A percentile compares a stretch with the other conserved stretches of the same genome.
phyloP scores from a whole-genome alignment of 495 filamentous ascomycete species.

The Neurospora sublineolata region DNA sequence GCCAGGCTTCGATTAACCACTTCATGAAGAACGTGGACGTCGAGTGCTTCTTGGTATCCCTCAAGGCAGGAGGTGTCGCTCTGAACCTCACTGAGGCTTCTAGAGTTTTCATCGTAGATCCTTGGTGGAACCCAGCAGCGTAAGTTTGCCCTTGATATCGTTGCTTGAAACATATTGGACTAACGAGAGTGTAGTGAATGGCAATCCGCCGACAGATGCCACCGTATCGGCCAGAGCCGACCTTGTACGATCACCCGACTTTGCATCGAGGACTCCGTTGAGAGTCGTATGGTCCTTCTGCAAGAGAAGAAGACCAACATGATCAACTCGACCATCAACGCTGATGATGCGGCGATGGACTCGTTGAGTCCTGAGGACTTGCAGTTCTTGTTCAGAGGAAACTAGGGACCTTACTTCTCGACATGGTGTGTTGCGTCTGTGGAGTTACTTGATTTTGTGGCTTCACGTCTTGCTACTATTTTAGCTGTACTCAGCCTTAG shows the following conservation, averaged over 20 bases:
- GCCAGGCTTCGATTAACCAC: slow-evolving; percentile 77
- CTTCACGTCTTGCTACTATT: neutral
- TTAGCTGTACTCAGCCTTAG: neutral
- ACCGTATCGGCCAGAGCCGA: slow-evolving; percentile 88
- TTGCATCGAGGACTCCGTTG: slow-evolving; percentile 91
- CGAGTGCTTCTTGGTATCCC: slow-evolving; percentile 86
- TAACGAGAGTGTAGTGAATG: slow-evolving; percentile 47
- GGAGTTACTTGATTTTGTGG: neutral
- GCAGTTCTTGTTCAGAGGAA: slow-evolving; percentile 82
- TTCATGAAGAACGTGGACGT: slow-evolving; percentile 92
- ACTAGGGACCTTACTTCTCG: slow-evolving; percentile 3
- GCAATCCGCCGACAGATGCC: slow-evolving; percentile 92
- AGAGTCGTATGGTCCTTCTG: slow-evolving; percentile 83
- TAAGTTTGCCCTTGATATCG: slow-evolving; percentile 6
- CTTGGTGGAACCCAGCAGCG: slow-evolving; percentile 96
- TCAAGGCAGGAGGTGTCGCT: slow-evolving; percentile 92
- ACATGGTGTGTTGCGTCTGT: neutral
- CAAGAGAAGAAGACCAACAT: slow-evolving; percentile 97
- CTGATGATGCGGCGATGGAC: slow-evolving; percentile 77
- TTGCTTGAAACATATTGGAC: neutral
- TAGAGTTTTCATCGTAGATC: slow-evolving; percentile 89
- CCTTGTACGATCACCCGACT: slow-evolving; percentile 90
- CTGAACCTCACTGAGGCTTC: slow-evolving; percentile 91
- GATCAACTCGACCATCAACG: slow-evolving; percentile 92
- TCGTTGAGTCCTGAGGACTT: slow-evolving; percentile 83